Percentiles rank a stretch among this genome's conserved stretches.
phyloP scores from a whole-genome alignment of 371 early-diverging fungal species.

The Haplosporangium sp. region DNA sequence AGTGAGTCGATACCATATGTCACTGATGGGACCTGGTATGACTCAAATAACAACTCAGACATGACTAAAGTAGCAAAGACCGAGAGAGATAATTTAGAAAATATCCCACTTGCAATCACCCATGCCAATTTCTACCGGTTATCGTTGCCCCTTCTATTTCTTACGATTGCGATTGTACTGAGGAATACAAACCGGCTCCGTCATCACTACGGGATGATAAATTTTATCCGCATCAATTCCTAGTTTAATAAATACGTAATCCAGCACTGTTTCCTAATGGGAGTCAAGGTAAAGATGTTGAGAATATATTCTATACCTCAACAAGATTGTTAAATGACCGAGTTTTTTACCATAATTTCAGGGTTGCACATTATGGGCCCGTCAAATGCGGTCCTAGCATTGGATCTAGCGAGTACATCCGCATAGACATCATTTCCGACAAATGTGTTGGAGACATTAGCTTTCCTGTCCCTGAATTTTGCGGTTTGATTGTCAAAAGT shows the following conservation, averaged over 20 bases:
- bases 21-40: constrained; percentile 81
- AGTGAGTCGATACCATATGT: constrained; percentile 89
- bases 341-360: constrained; percentile 66
- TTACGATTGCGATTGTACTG: constrained; percentile 78
- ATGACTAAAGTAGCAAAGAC: constrained; percentile 63
- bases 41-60: constrained; percentile 90
- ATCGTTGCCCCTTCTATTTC: not conserved
- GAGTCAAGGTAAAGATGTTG: not conserved
- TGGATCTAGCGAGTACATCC: constrained; percentile 77
- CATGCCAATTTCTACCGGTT: not conserved
- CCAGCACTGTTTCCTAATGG: constrained; percentile 80
- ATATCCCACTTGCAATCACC: not conserved
- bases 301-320: too few relatives aligned
- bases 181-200: constrained; percentile 87
- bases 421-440: constrained; percentile 84
- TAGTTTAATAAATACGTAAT: constrained; percentile 86
- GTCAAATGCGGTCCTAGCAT: constrained; percentile 84
- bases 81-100: not conserved
- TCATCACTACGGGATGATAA: constrained; percentile 86
- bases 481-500: constrained; percentile 86
- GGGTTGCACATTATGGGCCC: constrained; percentile 73
- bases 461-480: constrained; percentile 83
- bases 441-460: constrained; percentile 65
- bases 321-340: too few relatives aligned
- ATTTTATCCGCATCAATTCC: constrained; percentile 77